phyloP scores from a whole-genome alignment of 192 early-diverging fungal genomes.

The Rhizoclosmatium globosum region DNA sequence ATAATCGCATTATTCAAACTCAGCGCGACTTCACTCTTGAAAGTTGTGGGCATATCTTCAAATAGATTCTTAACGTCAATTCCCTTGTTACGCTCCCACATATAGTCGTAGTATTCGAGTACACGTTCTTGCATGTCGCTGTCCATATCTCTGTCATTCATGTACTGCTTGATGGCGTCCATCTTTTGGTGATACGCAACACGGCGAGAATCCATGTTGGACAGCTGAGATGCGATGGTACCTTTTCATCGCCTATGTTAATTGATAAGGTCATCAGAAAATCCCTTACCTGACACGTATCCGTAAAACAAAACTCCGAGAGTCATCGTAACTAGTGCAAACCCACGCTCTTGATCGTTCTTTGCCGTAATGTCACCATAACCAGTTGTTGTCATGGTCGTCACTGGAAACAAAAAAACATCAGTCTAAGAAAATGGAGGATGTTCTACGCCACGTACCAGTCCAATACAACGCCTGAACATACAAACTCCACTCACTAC shows the following conservation, averaged over 20 bases:
- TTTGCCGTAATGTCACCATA: slow-evolving; percentile 60
- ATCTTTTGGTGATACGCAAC: slow-evolving; percentile 61
- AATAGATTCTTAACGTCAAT: slow-evolving; percentile 59
- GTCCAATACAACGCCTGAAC: slow-evolving; percentile 56
- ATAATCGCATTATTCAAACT: slow-evolving; percentile 62
- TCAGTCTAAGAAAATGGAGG: not conserved
- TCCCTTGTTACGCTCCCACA: slow-evolving; percentile 64
- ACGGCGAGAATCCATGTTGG: slow-evolving; percentile 63
- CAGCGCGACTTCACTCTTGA: slow-evolving; percentile 61
- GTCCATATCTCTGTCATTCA: slow-evolving; percentile 62
- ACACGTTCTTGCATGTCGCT: slow-evolving; percentile 60
- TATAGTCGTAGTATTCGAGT: slow-evolving; percentile 62
- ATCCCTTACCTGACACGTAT: slow-evolving; percentile 55
- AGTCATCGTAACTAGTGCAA: slow-evolving; percentile 50
- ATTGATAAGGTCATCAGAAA: not conserved
- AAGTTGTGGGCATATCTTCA: slow-evolving; percentile 60
- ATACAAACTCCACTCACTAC: slow-evolving; percentile 44
- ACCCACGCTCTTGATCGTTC: slow-evolving; percentile 56
- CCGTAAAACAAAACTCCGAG: slow-evolving; percentile 58
- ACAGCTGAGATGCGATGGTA: slow-evolving; percentile 61
- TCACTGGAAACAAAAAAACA: slow-evolving; percentile 47
- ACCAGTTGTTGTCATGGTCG: slow-evolving; percentile 60
- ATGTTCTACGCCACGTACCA: slow-evolving; percentile 28
- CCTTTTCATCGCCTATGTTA: slow-evolving; percentile 5
- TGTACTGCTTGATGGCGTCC: slow-evolving; percentile 61